These are phyloP conservation scores for Pleurozium schreberi DNA, from an alignment of 225 moss, liverwort and hornwort genomes.

Conservation along the genomic window DNA sequence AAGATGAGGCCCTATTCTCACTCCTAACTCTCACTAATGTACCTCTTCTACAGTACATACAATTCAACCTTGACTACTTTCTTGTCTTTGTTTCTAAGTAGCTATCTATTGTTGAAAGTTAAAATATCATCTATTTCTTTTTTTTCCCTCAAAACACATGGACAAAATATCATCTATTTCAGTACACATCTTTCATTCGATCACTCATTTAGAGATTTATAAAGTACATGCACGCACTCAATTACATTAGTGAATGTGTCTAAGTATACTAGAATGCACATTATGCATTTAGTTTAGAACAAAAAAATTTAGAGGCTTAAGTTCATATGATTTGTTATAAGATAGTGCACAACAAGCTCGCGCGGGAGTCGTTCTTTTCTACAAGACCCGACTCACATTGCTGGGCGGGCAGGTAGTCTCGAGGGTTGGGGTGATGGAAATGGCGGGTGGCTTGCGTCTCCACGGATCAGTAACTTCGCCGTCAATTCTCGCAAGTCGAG, in stretches of 20 bases:
- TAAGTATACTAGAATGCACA: neutral
- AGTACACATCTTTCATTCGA: neutral
- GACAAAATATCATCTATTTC: too few species aligned
- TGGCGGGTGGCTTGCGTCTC: neutral
- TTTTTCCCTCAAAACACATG: too few species aligned
- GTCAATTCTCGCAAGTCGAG: neutral
- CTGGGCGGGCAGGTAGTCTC: neutral
- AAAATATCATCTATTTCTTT: neutral
- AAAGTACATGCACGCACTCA: neutral
- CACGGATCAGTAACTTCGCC: neutral
- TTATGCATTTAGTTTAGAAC: neutral
- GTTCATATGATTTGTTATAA: neutral
- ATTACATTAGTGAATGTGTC: neutral
- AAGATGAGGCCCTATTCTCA: too few species aligned
- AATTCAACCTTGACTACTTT: neutral
- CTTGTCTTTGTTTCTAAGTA: neutral
- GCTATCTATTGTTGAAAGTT: neutral
- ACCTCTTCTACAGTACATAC: neutral
- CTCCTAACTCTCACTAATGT: too few species aligned
- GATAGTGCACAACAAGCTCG: neutral
- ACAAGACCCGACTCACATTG: constrained; percentile 2
- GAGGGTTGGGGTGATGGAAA: neutral
- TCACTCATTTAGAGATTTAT: neutral
- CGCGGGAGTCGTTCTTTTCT: neutral
- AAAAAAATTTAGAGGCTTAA: neutral